Base-by-base conservation (phyloP, 306 rosid genomes). In the Echinosophora koreensis region DNA sequence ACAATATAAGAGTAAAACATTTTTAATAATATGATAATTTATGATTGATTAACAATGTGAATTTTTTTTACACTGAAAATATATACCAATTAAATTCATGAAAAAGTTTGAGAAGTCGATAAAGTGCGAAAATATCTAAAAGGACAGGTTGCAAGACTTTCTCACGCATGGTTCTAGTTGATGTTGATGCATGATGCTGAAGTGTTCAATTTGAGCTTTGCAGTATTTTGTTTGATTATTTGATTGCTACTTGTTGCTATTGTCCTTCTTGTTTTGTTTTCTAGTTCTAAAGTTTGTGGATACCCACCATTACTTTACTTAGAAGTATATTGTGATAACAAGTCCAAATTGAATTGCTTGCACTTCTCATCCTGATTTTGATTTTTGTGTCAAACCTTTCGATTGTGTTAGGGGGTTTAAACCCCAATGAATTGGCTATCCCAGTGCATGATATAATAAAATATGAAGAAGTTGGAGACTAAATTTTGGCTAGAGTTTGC, bases 131-230 rank as follows among this genome's bases (percentile, higher is more conserved):
- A 47, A 58, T 13, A 14, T 35, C 3, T 44, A 52, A 71, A 63
- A 16, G 61, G 55, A 51, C 77, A 60, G 68, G 41, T 61, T 54
- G 71, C n/a, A 81, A 30, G 39, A 59, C 46, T 38, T 22, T 34
- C 42, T 64, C n/a, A 14, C 51, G 28, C 42, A 34, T 81, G 72
- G 67, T 41, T 75, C 41, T 22, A 13, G 34, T 60, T 50, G 58
- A 59, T 2, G 59, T 15, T 68, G 42, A 66, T 73, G 28, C 68
- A 54, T 71, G 73, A 79, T 65, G 75, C 44, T 80, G 76, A 66
- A 66, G 76, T 66, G 65, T 80, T 73, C 79, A 80, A 80, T 44
- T 80, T 64, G 66, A 80, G 50, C 50, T 64, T n/a, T 69, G 72
- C 54, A 73, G 69, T 47, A 34, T 51, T 14, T 37, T 51, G 44